Conservation (phyloP, 805 yeast species). For the Tetrapisispora fleetii region DNA sequence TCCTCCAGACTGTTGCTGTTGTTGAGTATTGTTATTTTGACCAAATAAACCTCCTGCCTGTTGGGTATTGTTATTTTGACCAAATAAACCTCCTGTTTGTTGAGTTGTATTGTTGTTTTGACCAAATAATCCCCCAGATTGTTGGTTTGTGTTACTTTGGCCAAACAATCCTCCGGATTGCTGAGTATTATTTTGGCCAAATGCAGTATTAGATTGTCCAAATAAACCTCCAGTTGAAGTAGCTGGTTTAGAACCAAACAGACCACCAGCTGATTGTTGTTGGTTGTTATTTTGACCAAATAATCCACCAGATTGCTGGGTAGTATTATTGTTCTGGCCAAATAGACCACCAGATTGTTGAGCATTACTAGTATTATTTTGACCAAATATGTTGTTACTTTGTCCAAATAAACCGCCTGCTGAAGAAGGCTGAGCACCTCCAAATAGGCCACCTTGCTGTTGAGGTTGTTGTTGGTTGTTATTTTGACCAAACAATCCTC, state of each 20-base stretch:
- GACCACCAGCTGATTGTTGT: slow-evolving; percentile 9
- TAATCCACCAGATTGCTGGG: slow-evolving; percentile 17
- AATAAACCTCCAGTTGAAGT: slow-evolving; percentile 18
- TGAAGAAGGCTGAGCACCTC: slow-evolving; percentile 5
- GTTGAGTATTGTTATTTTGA: slow-evolving; percentile 5
- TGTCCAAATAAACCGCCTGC: slow-evolving; percentile 23
- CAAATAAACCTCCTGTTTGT: slow-evolving; percentile 6
- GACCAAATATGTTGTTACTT: slow-evolving; percentile 28
- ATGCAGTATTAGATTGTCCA: slow-evolving; percentile 1
- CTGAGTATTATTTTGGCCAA: slow-evolving; percentile 6
- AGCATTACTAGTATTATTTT: slow-evolving; percentile 14
- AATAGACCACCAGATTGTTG: slow-evolving; percentile 5
- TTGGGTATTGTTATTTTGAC: slow-evolving; percentile 8
- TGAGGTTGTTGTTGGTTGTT: slow-evolving; percentile 1
- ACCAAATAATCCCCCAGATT: slow-evolving; percentile 31
- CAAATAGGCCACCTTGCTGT: slow-evolving; percentile 15
- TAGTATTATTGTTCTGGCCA: slow-evolving; percentile 9
- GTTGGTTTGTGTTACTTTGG: slow-evolving; percentile 5
- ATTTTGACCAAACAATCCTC: slow-evolving; percentile 15
- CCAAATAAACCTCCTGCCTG: slow-evolving; percentile 19
- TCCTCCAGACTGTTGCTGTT: slow-evolving; percentile 15
- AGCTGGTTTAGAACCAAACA: slow-evolving; percentile 13
- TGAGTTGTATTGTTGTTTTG: slow-evolving; percentile 17
- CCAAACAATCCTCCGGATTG: slow-evolving; percentile 28
- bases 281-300: slow-evolving; percentile 13